These are phyloP conservation scores for Paramarasmius palmivorus DNA, from an alignment of 1,284 basidiomycete species.

Conservation along the genomic window DNA sequence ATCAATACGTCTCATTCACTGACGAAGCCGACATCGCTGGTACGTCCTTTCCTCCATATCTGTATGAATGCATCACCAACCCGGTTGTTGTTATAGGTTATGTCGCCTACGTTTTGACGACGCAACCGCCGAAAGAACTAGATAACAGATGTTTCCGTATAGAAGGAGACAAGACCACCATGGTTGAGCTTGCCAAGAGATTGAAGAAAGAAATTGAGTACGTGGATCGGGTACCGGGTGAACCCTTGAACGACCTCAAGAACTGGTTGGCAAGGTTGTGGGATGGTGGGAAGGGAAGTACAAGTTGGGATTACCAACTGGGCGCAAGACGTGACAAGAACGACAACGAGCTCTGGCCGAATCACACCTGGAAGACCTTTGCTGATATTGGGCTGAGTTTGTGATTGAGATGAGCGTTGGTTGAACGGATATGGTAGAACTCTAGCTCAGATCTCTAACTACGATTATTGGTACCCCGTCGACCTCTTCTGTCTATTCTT, in stretches of 20 bases:
- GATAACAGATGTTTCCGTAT: conserved; percentile 25
- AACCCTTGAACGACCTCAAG: neutral
- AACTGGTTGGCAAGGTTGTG: neutral
- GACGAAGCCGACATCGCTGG: conserved; percentile 22
- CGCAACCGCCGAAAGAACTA: conserved; percentile 22
- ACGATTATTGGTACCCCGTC: too few species aligned
- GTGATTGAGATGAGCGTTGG: too few species aligned
- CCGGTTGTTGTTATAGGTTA: conserved; percentile 20
- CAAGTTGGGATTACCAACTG: neutral
- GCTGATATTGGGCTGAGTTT: neutral
- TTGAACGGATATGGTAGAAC: too few species aligned
- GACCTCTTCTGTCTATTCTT: too few species aligned
- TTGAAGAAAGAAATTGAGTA: conserved; percentile 18
- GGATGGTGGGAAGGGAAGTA: neutral
- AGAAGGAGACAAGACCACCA: conserved; percentile 24
- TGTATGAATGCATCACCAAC: neutral
- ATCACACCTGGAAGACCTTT: neutral
- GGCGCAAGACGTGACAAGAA: neutral
- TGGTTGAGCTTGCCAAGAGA: conserved; percentile 21
- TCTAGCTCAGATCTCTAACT: too few species aligned
- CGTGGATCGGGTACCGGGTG: conserved; percentile 17
- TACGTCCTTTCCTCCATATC: conserved; percentile 5
- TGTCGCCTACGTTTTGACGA: conserved; percentile 28
- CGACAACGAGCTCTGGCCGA: neutral
- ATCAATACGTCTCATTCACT: conserved; percentile 20